Evolutionary conservation across 2,329 filamentous ascomycete species (phyloP), one percentile per base, ranked within the genome.

Genomic region (Amauroascus verrucosus): DNA sequence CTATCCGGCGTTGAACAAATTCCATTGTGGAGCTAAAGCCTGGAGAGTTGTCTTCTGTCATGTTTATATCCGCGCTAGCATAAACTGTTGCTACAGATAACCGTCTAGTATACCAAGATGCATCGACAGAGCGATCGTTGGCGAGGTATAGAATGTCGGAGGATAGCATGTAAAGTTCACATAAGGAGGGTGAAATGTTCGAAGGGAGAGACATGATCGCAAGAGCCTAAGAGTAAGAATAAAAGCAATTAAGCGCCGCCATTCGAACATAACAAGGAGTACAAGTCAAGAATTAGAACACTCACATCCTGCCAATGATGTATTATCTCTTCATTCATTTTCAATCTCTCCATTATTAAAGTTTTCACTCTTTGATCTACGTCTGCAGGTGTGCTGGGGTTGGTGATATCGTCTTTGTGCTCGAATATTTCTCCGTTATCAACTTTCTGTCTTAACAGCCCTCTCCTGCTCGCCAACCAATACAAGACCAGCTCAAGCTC

Each of bases 101-200:
- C 2, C 84, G 76, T 65, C 84, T 85, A 1, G 82, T 83, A 62
- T 98, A 98, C 93, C 93, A 98, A 3, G 82, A 84, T 3, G 81
- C 79, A 68, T 97, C 90, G 56, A 96, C 86, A 20, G 83, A 79
- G 20, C 73, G 76, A 68, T 97, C 93, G 48, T 88, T 88, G 0
- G 91, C 81, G 3, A 95, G 80, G 64, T 86, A 89, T 77, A 86
- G 87, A 49, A 98, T 94, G 68, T 98, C 93, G 67, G 96, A 91
- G n/a, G 85, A 80, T 3, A 98, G 80, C 48, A 79, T 75, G 40
- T 85, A 83, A 3, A 98, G 79, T 71, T 97, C 93, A 43, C 77
- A 77, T 2, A 96, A 67, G 0, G 89, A 90, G 7, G 81, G 72
- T 0, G 88, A 81, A 32, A 94, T 78, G 67, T 91, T 85, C 56